Percentiles rank a stretch among this genome's conserved stretches.
phyloP scores from a whole-genome alignment of 2,329 filamentous ascomycete genomes.

The Aspergillus fructus region DNA sequence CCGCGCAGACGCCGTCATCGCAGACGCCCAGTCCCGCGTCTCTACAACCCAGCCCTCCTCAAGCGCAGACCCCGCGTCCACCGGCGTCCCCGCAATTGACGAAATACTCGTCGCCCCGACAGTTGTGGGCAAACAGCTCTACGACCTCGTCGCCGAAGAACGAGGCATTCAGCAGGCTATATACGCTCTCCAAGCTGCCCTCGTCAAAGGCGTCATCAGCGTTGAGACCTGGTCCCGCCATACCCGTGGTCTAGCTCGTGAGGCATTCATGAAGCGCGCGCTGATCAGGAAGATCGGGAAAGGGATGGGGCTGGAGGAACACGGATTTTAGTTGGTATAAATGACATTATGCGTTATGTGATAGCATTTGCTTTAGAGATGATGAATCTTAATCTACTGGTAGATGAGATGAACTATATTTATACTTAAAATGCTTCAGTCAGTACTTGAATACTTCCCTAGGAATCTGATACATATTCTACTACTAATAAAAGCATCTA shows the following conservation, averaged over 20 bases:
- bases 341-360: not conserved
- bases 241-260: slow-evolving; percentile 48
- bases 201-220: slow-evolving; percentile 46
- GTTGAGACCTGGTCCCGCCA: slow-evolving; percentile 48
- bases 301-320: slow-evolving; percentile 45
- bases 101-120: slow-evolving; percentile 91
- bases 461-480: too few relatives aligned
- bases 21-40: slow-evolving; percentile 63
- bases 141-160: slow-evolving; percentile 85
- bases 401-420: not conserved
- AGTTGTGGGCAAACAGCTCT: slow-evolving; percentile 89
- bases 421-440: not conserved
- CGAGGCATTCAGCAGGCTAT: slow-evolving; percentile 81
- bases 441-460: too few relatives aligned
- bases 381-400: not conserved
- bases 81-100: slow-evolving; percentile 71
- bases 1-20: slow-evolving; percentile 76
- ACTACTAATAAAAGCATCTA: too few relatives aligned
- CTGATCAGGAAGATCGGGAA: slow-evolving; percentile 46
- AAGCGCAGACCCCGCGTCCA: slow-evolving; percentile 32
- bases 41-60: slow-evolving; percentile 23
- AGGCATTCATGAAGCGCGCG: slow-evolving; percentile 48
- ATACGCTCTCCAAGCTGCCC: slow-evolving; percentile 57
- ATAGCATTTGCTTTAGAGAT: too few relatives aligned
- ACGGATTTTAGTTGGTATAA: not conserved